These are phyloP conservation scores for Monosporascus sp. DNA, from an alignment of 2,329 filamentous ascomycete species.

Conservation along the genomic window DNA sequence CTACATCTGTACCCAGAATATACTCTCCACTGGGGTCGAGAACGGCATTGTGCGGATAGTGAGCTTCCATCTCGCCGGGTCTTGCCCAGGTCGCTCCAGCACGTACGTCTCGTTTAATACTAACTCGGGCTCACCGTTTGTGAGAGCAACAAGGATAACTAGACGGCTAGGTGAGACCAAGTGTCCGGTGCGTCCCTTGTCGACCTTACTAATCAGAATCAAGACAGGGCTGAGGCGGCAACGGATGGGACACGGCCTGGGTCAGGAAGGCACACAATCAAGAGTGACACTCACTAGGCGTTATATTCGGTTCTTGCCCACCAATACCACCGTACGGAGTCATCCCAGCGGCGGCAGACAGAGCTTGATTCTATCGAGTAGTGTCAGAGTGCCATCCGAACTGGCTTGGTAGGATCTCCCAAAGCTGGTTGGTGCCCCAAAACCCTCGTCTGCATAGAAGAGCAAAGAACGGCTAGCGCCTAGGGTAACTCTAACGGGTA, in stretches of 20 bases:
- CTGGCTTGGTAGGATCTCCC: background rate
- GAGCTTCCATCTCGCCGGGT: conserved; percentile 5
- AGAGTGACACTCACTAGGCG: background rate
- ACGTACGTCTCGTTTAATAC: conserved; percentile 6
- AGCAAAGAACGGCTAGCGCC: background rate
- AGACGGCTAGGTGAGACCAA: background rate
- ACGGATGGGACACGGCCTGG: background rate
- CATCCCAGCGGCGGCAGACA: background rate
- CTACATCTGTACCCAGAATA: conserved; percentile 5
- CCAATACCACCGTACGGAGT: background rate
- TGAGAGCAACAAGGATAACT: background rate
- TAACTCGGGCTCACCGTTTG: background rate
- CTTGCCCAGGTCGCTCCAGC: conserved; percentile 2
- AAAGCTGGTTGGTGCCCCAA: background rate
- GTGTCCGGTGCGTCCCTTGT: background rate
- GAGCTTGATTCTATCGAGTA: background rate
- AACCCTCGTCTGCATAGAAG: background rate
- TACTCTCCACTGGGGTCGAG: conserved; percentile 5
- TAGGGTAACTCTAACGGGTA: background rate
- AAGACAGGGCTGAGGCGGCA: background rate
- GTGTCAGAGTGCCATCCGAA: background rate
- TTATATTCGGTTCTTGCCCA: background rate
- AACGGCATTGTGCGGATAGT: conserved; percentile 7
- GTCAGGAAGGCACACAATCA: background rate
- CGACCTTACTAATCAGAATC: no score